Conservation (phyloP, 495 filamentous ascomycete species). For the Hypoxylon trugodes region DNA sequence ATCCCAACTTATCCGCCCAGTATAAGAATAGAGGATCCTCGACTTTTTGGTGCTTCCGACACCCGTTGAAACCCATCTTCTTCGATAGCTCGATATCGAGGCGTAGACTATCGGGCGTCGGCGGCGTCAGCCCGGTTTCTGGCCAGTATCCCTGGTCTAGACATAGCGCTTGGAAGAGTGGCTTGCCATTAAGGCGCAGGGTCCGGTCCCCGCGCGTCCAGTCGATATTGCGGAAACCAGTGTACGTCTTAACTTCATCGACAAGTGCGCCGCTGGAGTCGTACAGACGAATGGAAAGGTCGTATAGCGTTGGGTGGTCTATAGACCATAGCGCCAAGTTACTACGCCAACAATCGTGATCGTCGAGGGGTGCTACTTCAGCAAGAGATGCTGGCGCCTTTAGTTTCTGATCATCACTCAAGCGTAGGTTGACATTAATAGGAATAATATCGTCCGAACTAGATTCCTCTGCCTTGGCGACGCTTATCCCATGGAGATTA, state of each 20-base stretch:
- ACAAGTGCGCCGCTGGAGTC: constrained; percentile 48
- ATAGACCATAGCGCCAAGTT: constrained; percentile 62
- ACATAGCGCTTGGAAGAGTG: constrained; percentile 64
- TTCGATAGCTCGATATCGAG: constrained; percentile 64
- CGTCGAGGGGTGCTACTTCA: constrained; percentile 24
- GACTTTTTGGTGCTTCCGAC: constrained; percentile 64
- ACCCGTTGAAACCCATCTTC: constrained; percentile 65
- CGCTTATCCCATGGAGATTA: constrained; percentile 35
- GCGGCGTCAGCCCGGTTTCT: constrained; percentile 64
- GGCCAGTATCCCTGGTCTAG: constrained; percentile 72
- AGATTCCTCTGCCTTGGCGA: constrained; percentile 46
- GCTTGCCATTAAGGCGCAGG: constrained; percentile 65
- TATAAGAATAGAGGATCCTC: constrained; percentile 49
- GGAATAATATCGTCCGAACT: constrained; percentile 46
- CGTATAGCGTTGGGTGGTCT: constrained; percentile 63
- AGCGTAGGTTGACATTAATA: constrained; percentile 58
- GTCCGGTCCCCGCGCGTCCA: constrained; percentile 59
- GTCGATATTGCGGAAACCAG: constrained; percentile 66
- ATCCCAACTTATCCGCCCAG: constrained; percentile 48
- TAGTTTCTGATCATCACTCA: constrained; percentile 48
- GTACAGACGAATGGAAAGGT: constrained; percentile 55
- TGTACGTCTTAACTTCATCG: constrained; percentile 64
- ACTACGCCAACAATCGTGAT: constrained; percentile 40
- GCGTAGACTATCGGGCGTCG: constrained; percentile 60
- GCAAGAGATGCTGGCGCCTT: constrained; percentile 32